A percentile compares a stretch with the other conserved stretches of the same genome.
phyloP scores from a whole-genome alignment of 257 asterid genomes.

The Ilex asprella region DNA sequence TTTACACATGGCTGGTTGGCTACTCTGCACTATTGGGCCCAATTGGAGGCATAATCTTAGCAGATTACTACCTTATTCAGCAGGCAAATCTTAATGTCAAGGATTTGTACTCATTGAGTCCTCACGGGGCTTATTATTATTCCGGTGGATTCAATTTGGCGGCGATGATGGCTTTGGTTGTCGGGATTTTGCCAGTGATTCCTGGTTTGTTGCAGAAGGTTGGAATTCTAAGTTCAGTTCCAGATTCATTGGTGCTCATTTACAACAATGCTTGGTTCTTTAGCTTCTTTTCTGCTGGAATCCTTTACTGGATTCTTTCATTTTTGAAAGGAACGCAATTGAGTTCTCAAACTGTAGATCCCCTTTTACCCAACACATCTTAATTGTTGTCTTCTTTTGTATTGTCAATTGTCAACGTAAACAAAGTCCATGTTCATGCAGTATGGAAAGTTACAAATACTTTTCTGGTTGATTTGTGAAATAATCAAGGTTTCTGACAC shows the following conservation, averaged over 20 bases:
- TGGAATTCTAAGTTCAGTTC: conserved; percentile 42
- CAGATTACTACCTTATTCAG: conserved; percentile 60
- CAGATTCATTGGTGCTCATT: conserved; percentile 20
- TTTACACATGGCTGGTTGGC: conserved; percentile 88
- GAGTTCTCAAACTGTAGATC: conserved; percentile 14
- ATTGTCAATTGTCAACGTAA: background rate
- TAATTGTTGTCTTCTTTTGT: conserved; percentile 5
- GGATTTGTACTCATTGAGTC: conserved; percentile 49
- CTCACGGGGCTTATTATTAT: conserved; percentile 62
- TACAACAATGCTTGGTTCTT: conserved; percentile 89
- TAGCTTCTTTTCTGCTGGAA: conserved; percentile 72
- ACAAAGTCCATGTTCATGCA: too few species aligned
- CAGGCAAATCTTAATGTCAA: conserved; percentile 26
- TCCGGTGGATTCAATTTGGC: conserved; percentile 55
- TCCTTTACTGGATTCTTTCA: conserved; percentile 43
- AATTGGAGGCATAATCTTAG: conserved; percentile 56
- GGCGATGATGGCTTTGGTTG: conserved; percentile 47
- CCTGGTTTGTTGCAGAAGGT: conserved; percentile 79
- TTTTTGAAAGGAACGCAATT: conserved; percentile 14
- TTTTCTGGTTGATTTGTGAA: too few species aligned
- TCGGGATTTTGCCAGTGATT: conserved; percentile 76
- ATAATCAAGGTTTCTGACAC: too few species aligned
- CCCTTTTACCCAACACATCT: conserved; percentile 29
- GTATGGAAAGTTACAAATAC: too few species aligned
- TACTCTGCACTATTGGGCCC: conserved; percentile 90